phyloP scores from a whole-genome alignment of 768 basidiomycete genomes.

The Lactarius sanguifluus region DNA sequence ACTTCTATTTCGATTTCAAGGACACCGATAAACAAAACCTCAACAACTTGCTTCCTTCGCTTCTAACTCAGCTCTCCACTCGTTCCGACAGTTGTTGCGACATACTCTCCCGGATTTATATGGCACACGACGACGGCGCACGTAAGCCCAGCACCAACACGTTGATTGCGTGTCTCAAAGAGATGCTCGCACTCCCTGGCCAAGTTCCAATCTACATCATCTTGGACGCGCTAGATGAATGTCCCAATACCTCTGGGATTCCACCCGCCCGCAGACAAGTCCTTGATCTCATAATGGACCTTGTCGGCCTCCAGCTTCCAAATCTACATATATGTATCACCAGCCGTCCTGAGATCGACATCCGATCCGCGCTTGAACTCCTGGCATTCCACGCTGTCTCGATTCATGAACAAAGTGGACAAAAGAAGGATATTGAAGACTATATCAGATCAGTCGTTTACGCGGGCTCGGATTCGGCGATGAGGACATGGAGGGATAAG shows the following conservation, averaged over 20 bases:
- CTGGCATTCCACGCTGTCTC: background rate
- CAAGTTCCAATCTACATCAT: background rate
- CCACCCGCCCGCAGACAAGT: background rate
- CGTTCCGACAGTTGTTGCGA: background rate
- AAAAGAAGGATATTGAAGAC: background rate
- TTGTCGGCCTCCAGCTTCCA: background rate
- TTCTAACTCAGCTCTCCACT: background rate
- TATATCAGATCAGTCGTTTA: background rate
- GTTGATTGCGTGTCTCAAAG: background rate
- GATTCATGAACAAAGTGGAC: background rate
- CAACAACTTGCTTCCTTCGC: background rate
- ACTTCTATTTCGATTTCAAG: background rate
- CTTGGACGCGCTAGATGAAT: conserved; percentile 9
- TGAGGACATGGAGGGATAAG: background rate
- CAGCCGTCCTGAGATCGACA: background rate
- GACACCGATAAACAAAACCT: background rate
- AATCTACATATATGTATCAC: conserved; percentile 3
- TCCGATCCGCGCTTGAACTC: background rate
- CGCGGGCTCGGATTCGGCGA: background rate
- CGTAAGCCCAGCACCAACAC: background rate
- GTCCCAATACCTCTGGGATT: background rate
- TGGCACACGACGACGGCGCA: background rate
- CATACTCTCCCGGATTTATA: background rate
- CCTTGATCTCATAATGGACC: background rate
- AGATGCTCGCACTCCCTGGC: background rate